Conservation (phyloP, 2,329 filamentous ascomycete genomes). For the Talaromyces sp. region DNA sequence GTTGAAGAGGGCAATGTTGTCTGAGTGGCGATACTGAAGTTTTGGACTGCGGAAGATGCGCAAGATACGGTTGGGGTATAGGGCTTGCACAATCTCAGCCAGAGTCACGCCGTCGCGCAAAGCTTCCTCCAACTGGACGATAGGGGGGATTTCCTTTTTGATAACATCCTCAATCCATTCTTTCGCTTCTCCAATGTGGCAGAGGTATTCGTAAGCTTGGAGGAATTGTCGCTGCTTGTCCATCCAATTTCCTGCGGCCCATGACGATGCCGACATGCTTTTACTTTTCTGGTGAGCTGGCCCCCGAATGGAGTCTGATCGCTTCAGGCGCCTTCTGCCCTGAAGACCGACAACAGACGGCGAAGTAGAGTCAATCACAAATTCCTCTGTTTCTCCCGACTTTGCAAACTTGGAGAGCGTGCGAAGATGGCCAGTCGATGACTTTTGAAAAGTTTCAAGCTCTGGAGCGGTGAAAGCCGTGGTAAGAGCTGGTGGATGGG, state of each 20-base stretch:
- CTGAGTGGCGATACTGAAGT: conserved; percentile 90
- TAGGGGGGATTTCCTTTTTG: conserved; percentile 77
- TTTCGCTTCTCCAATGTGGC: conserved; percentile 97
- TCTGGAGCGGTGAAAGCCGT: conserved; percentile 62
- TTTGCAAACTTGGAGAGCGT: conserved; percentile 80
- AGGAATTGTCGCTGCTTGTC: conserved; percentile 95
- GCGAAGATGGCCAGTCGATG: conserved; percentile 82
- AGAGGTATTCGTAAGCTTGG: conserved; percentile 96
- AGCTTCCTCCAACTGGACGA: conserved; percentile 89
- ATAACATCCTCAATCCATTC: conserved; percentile 98
- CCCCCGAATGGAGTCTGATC: conserved; percentile 51
- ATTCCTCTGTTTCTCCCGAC: conserved; percentile 69
- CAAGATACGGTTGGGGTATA: conserved; percentile 69
- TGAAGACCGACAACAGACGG: conserved; percentile 86
- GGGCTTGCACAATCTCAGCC: conserved; percentile 85
- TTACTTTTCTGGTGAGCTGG: conserved; percentile 40
- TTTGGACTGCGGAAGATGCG: conserved; percentile 82
- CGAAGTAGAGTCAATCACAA: conserved; percentile 68
- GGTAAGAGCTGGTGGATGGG: conserved; percentile 26
- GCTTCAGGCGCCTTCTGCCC: conserved; percentile 76
- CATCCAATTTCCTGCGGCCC: conserved; percentile 93
- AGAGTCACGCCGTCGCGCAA: conserved; percentile 88
- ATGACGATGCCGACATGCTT: conserved; percentile 51
- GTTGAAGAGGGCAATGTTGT: conserved; percentile 97
- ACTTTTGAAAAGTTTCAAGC: conserved; percentile 75